Percentiles rank a stretch among this genome's conserved stretches.
Conservation (phyloP, 176 grass and related monocot genomes). For the Ampelocalamus luodianensis region DNA sequence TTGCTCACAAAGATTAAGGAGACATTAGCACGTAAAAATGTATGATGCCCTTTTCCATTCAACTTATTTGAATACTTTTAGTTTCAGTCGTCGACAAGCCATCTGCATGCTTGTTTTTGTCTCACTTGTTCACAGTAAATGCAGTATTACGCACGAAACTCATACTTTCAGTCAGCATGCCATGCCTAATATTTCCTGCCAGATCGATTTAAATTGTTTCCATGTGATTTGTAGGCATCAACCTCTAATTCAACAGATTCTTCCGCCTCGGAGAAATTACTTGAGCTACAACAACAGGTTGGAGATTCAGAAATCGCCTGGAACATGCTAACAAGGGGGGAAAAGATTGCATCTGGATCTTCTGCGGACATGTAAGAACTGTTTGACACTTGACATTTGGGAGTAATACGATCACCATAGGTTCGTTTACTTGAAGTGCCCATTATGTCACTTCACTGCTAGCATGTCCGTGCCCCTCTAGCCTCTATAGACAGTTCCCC, state of each 20-base stretch:
- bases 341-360: conserved; percentile 68
- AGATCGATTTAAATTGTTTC: neutral
- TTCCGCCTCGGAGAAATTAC: conserved; percentile 51
- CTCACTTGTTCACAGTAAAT: neutral
- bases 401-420: neutral
- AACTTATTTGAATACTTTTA: conserved; percentile 3
- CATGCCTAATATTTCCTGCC: neutral
- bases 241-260: conserved; percentile 61
- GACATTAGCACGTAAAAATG: conserved; percentile 55
- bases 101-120: neutral
- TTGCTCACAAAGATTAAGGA: conserved; percentile 62
- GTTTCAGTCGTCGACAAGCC: neutral
- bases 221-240: conserved; percentile 50
- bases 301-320: conserved; percentile 64
- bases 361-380: conserved; percentile 79
- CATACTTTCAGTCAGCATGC: neutral
- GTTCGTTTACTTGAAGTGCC: conserved; percentile 14
- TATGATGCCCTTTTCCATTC: conserved; percentile 36
- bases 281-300: conserved; percentile 49
- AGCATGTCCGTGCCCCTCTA: neutral
- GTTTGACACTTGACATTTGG: neutral
- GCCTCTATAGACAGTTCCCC: neutral
- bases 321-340: conserved; percentile 56
- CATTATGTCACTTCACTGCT: neutral
- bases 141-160: neutral